These are phyloP conservation scores for Fomitopsis pinicola DNA, from an alignment of 1,284 basidiomycete genomes.

Conservation along the genomic window DNA sequence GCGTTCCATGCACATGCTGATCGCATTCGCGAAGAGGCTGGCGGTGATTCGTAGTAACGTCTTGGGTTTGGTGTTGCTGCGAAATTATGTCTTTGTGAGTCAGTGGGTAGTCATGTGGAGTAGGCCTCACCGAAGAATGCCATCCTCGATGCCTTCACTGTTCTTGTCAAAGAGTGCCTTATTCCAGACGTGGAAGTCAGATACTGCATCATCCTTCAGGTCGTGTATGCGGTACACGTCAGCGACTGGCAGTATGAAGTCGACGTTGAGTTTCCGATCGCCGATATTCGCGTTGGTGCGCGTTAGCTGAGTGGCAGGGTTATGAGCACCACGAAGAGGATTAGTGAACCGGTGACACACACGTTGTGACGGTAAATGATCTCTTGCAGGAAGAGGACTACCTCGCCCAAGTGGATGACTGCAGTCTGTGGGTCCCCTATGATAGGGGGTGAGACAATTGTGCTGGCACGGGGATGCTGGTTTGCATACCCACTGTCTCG, in stretches of 20 bases:
- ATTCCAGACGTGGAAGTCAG: slow-evolving; percentile 57
- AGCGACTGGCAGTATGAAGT: slow-evolving; percentile 48
- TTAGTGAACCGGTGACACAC: slow-evolving; percentile 13
- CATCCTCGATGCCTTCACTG: slow-evolving; percentile 80
- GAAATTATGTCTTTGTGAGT: not conserved
- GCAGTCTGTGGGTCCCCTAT: slow-evolving; percentile 79
- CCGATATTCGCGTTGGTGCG: slow-evolving; percentile 27
- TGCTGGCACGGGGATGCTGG: not conserved
- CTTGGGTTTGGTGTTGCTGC: slow-evolving; percentile 66
- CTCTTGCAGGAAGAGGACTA: slow-evolving; percentile 69
- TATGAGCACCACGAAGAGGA: slow-evolving; percentile 18
- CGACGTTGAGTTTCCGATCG: slow-evolving; percentile 41
- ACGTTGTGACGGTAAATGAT: slow-evolving; percentile 61
- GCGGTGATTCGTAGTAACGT: slow-evolving; percentile 62
- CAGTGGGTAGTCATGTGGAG: not conserved
- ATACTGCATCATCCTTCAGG: slow-evolving; percentile 44
- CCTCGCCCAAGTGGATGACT: slow-evolving; percentile 67
- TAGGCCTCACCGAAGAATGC: slow-evolving; percentile 56
- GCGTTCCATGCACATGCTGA: slow-evolving; percentile 39
- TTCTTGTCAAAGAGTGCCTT: slow-evolving; percentile 72
- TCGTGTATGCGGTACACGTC: slow-evolving; percentile 37
- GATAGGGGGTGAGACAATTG: not conserved
- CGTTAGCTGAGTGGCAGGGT: slow-evolving; percentile 17
- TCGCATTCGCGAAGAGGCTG: slow-evolving; percentile 60
- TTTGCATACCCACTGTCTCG: slow-evolving; percentile 65